Evolutionary conservation across 2,329 filamentous ascomycete genomes (phyloP).

Genomic region (Fusarium penzigii): DNA sequence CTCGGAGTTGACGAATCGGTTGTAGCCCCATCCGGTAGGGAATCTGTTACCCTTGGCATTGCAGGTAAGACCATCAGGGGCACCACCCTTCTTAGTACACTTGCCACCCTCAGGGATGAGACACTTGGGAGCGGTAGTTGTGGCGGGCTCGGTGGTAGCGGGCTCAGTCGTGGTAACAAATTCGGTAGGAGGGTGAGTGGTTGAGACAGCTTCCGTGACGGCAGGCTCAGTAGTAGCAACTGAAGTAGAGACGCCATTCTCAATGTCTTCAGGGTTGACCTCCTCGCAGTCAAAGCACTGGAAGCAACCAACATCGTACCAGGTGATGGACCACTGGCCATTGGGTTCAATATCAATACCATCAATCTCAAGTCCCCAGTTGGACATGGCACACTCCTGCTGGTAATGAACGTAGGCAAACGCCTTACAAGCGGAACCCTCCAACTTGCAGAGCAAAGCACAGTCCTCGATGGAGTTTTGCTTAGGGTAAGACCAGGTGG

Average conservation of each 20-base stretch:
- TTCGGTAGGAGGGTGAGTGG: not conserved
- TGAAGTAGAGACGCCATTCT: not conserved
- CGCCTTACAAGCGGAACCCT: constrained; percentile 5
- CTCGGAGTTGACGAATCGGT: not conserved
- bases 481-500: not conserved
- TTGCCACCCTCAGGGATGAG: constrained; percentile 1
- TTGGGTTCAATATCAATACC: not conserved
- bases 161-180: not conserved
- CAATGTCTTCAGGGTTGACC: not conserved
- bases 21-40: not conserved
- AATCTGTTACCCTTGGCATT: not conserved
- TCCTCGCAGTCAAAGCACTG: constrained; percentile 7
- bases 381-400: not conserved
- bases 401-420: not conserved
- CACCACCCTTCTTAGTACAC: not conserved
- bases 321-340: not conserved
- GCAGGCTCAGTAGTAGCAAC: not conserved
- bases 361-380: not conserved
- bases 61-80: not conserved
- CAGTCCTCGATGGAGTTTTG: constrained; percentile 15
- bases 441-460: constrained; percentile 2
- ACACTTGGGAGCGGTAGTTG: not conserved
- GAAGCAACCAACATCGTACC: constrained; percentile 12
- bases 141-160: not conserved
- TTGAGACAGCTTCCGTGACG: not conserved